A percentile compares a stretch with the other conserved stretches of the same genome.
These are phyloP conservation scores for Linderniella brevidens DNA, from an alignment of 257 asterid genomes.

Conservation along the genomic window DNA sequence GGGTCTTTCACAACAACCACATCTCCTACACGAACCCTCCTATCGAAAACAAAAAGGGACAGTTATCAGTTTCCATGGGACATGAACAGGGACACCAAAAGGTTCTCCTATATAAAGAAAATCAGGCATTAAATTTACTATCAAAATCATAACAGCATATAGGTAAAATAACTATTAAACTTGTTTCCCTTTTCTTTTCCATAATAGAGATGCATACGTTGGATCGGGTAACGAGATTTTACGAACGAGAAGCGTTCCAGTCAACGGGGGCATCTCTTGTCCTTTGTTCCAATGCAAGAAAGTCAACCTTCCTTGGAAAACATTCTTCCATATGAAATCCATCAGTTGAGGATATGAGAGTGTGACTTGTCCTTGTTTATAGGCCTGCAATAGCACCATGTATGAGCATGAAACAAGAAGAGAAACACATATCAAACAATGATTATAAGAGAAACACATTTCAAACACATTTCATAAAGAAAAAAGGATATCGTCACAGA, in stretches of 20 bases:
- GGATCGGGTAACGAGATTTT: constrained; percentile 53
- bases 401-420: too few species aligned
- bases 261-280: constrained; percentile 61
- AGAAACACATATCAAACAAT: too few species aligned
- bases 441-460: too few species aligned
- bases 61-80: neutral
- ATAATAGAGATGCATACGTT: constrained; percentile 24
- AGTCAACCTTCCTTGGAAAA: constrained; percentile 60
- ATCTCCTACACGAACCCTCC: constrained; percentile 53
- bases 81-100: too few species aligned
- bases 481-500: too few species aligned
- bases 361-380: constrained; percentile 29
- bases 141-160: too few species aligned
- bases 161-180: neutral
- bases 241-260: constrained; percentile 76
- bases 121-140: neutral
- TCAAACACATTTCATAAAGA: too few species aligned
- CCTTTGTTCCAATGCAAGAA: constrained; percentile 66
- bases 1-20: constrained; percentile 77
- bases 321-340: constrained; percentile 34
- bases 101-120: neutral
- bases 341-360: constrained; percentile 22
- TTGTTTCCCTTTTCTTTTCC: neutral
- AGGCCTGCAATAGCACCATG: constrained; percentile 25
- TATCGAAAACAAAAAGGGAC: neutral